Evolutionary conservation across 1,284 basidiomycete species (phyloP), one percentile per base, ranked within the genome.

Genomic region (Ceraceosorus guamensis): DNA sequence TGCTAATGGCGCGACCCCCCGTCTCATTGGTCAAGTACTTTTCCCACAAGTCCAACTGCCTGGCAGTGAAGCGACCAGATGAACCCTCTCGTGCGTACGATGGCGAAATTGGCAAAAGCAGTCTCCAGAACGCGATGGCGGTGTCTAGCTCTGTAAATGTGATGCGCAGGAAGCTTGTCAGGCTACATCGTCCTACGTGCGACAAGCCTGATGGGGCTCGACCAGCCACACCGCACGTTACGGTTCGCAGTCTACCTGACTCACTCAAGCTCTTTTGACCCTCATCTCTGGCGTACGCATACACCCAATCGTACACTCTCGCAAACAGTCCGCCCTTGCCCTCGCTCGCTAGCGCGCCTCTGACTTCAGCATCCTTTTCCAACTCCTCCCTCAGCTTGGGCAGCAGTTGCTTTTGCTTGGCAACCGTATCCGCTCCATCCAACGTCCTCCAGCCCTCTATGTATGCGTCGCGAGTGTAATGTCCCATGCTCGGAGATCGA

Each of bases 221-320:
- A 24, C 24, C 24, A 24, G 24, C 24, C 24, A 24, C 24, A 24
- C 24, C 24, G 24, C 24, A 24, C 24, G 24, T 24, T 24, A 24
- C 24, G 24, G 3, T 24, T 3, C 24, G 24, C 24, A 24, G 24
- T 24, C 49, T 16, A 31, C 4, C 16, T 41, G 24, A 68, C 75
- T 37, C 50, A 77, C 76, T 72, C 44, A 82, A 63, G 32, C 78
- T 79, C 61, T 81, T 79, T 39, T 82, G 80, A 0, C 91, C 91
- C 55, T 87, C 84, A 16, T 80, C 76, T 58, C 87, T 84, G 31
- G 85, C 87, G 77, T 96, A 89, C 60, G 86, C 84, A 71, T 96
- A 98, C 0, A 89, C 88, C 77, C 86, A 87, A 65, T 83, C 83
- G 79, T 97, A 98, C 8, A 96, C 89, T 62, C 85, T 84, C 62